Percentiles rank a stretch among this genome's conserved stretches.
Evolutionary conservation across 2,329 filamentous ascomycete species (phyloP).

Genomic region (Tolypocladium sp.): DNA sequence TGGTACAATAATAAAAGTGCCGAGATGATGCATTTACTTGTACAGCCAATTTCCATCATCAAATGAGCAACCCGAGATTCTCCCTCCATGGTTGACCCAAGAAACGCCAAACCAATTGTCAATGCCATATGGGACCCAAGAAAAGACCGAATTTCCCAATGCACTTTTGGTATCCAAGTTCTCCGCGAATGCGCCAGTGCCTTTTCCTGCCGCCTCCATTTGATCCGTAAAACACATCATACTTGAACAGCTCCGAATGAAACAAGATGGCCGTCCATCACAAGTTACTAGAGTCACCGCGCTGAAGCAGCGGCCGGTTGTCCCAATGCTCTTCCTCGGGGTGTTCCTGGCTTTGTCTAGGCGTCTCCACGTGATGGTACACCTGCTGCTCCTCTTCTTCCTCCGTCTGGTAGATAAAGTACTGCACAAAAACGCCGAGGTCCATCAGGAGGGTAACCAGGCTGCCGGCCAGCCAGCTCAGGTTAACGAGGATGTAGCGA

Average conservation of each 20-base stretch:
- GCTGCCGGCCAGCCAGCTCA: slow-evolving; percentile 85
- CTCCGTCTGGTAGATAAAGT: slow-evolving; percentile 66
- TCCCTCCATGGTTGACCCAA: neutral
- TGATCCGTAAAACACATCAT: neutral
- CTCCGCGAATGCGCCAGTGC: neutral
- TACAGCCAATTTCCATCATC: no score
- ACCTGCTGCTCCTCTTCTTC: slow-evolving; percentile 17
- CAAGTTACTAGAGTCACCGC: slow-evolving; percentile 15
- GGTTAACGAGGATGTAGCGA: slow-evolving; percentile 78
- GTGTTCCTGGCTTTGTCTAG: slow-evolving; percentile 1
- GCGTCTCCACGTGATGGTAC: slow-evolving; percentile 10
- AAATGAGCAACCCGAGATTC: neutral
- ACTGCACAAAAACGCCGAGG: slow-evolving; percentile 80
- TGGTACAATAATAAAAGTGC: no score
- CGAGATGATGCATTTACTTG: no score
- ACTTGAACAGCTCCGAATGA: neutral
- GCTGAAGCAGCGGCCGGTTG: slow-evolving; percentile 27
- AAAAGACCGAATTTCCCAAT: neutral
- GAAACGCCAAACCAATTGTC: neutral
- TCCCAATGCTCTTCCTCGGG: slow-evolving; percentile 24
- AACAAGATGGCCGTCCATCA: neutral
- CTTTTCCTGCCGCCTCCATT: neutral
- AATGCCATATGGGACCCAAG: neutral
- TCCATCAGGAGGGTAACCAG: slow-evolving; percentile 81
- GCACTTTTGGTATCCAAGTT: neutral